Conservation (phyloP, 1,284 basidiomycete genomes). For the Somion occarium region DNA sequence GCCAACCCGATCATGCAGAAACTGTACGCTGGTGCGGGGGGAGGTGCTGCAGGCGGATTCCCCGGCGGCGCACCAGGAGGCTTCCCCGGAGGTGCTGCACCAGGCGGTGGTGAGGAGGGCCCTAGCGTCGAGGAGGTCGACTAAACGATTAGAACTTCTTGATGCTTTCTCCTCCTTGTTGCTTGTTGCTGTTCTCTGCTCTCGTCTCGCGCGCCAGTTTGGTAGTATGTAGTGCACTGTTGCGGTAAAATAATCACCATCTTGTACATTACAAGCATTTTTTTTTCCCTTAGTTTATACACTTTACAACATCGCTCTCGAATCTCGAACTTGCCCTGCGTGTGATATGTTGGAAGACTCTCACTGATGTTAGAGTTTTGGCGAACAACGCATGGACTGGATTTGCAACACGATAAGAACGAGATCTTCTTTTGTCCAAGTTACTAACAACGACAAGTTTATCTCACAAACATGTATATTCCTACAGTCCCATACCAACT, state of each 20-base stretch:
- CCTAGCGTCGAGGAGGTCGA: constrained; percentile 89
- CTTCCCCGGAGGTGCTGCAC: constrained; percentile 31
- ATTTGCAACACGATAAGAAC: too few species aligned
- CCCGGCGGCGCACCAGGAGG: constrained; percentile 44
- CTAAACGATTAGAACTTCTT: constrained; percentile 33
- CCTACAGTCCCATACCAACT: too few species aligned
- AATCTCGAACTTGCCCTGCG: too few species aligned
- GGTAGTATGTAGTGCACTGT: background rate
- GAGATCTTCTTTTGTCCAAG: too few species aligned
- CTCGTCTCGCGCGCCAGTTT: background rate
- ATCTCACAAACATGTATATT: too few species aligned
- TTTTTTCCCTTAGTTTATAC: too few species aligned
- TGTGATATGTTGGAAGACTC: too few species aligned
- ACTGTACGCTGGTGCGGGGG: constrained; percentile 74
- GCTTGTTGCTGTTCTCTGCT: background rate
- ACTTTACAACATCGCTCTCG: background rate
- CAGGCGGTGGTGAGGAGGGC: constrained; percentile 62
- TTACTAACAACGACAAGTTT: too few species aligned
- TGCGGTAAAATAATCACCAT: background rate
- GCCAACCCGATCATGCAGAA: constrained; percentile 95
- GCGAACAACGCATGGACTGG: too few species aligned
- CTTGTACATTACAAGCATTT: constrained; percentile 2
- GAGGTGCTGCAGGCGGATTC: constrained; percentile 45
- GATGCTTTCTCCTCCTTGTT: background rate
- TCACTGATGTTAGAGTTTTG: too few species aligned